A percentile compares a stretch with the other conserved stretches of the same genome.
These are phyloP conservation scores for Davidsoniella neocaledoniae DNA, from an alignment of 2,329 filamentous ascomycete species.

Conservation along the genomic window DNA sequence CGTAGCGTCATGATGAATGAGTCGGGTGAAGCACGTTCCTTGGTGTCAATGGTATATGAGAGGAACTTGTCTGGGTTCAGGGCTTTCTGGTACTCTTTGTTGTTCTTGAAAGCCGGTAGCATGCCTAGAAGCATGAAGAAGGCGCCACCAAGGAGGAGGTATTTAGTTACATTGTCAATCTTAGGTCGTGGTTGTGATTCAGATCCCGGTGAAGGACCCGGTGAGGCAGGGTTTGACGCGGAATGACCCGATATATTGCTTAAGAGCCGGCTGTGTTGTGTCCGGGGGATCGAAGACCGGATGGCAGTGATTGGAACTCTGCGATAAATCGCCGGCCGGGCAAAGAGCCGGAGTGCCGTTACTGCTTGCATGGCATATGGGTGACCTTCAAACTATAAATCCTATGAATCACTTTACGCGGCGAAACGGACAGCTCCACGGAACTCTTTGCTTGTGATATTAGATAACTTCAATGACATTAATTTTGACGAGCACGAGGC, in stretches of 20 bases:
- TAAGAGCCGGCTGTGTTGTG: neutral
- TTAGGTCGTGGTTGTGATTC: neutral
- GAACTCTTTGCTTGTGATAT: neutral
- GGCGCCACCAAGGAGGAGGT: slow-evolving; percentile 7
- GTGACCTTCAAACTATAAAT: neutral
- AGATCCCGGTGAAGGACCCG: neutral
- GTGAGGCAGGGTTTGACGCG: neutral
- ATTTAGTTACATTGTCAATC: slow-evolving; percentile 12
- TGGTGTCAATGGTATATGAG: slow-evolving; percentile 45
- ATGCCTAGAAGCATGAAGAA: slow-evolving; percentile 10
- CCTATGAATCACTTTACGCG: neutral
- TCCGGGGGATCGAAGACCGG: neutral
- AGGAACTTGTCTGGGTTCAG: slow-evolving; percentile 47
- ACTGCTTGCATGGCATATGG: neutral
- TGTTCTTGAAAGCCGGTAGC: slow-evolving; percentile 9
- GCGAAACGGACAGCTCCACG: neutral
- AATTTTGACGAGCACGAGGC: slow-evolving; percentile 1
- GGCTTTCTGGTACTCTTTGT: slow-evolving; percentile 13
- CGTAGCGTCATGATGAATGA: slow-evolving; percentile 52
- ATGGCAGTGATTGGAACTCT: neutral
- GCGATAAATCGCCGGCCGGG: neutral
- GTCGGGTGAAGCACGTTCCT: slow-evolving; percentile 46
- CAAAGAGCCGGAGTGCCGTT: neutral
- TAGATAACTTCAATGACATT: neutral
- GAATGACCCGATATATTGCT: neutral